Percentiles rank a stretch among this genome's conserved stretches.
Conservation (phyloP, 768 basidiomycete genomes). For the Amanita rubescens region DNA sequence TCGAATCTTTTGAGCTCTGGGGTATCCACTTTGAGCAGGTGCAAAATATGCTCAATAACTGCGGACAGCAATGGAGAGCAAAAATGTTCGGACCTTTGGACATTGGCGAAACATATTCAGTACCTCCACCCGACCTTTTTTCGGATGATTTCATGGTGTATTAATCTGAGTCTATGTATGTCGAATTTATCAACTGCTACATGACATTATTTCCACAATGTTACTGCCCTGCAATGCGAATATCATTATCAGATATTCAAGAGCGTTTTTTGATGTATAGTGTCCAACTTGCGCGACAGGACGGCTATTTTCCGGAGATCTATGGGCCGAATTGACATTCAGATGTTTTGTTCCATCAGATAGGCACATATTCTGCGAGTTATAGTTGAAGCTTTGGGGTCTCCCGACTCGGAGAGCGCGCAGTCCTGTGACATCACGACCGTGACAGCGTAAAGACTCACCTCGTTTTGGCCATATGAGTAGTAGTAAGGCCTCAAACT, state of each 20-base stretch:
- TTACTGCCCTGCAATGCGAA: not conserved
- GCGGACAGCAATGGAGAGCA: conserved; percentile 47
- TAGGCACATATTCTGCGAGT: no score
- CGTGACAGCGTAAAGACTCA: not conserved
- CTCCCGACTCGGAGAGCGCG: not conserved
- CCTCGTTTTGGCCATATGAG: not conserved
- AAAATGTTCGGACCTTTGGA: conserved; percentile 29
- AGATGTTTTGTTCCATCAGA: no score
- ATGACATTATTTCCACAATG: not conserved
- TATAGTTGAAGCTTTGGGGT: no score
- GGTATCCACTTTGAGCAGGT: conserved; percentile 70
- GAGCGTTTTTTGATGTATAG: not conserved
- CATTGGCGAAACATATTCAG: not conserved
- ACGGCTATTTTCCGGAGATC: not conserved
- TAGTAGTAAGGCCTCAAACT: conserved; percentile 12
- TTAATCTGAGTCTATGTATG: not conserved
- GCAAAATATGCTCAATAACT: conserved; percentile 33
- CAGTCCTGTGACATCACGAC: not conserved
- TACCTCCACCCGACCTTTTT: conserved; percentile 14
- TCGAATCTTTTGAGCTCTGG: conserved; percentile 64
- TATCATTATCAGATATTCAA: no score
- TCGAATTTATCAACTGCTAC: not conserved
- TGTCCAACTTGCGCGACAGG: not conserved
- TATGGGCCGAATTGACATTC: no score
- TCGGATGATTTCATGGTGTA: conserved; percentile 19